phyloP scores from a whole-genome alignment of 225 moss, liverwort and hornwort species.

The Pseudisothecium myosuroides region DNA sequence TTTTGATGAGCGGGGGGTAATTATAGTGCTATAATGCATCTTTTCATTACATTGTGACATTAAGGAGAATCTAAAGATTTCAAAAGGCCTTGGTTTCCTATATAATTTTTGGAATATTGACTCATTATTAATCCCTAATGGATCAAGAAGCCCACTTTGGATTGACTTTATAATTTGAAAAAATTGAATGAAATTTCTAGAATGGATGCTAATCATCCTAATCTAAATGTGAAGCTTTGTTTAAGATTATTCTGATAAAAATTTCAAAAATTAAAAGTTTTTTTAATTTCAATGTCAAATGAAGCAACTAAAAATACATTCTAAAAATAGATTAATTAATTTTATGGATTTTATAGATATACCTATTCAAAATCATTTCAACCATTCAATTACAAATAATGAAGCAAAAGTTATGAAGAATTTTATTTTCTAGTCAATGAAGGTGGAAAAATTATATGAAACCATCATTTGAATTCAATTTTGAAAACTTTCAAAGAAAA shows the following conservation, averaged over 20 bases:
- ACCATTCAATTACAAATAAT: not conserved
- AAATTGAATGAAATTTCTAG: not conserved
- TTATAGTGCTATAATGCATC: too few relatives aligned
- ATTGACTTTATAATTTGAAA: not conserved
- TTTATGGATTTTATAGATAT: not conserved
- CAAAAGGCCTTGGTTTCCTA: not conserved
- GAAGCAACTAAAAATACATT: accelerated
- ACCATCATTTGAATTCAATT: not conserved
- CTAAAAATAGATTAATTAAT: not conserved
- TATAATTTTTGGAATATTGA: not conserved
- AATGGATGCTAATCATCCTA: not conserved
- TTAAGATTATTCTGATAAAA: not conserved
- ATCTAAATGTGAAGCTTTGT: not conserved
- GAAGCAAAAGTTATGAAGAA: not conserved
- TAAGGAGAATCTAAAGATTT: too few relatives aligned
- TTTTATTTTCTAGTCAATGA: accelerated
- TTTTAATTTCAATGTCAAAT: not conserved
- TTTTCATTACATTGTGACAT: not conserved
- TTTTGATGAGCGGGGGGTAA: too few relatives aligned
- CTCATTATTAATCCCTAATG: not conserved
- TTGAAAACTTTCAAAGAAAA: not conserved
- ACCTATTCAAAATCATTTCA: not conserved
- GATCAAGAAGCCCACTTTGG: not conserved
- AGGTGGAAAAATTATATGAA: not conserved
- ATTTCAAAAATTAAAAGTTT: not conserved